phyloP scores from a whole-genome alignment of 768 basidiomycete species.

The Lentinus brumalis region DNA sequence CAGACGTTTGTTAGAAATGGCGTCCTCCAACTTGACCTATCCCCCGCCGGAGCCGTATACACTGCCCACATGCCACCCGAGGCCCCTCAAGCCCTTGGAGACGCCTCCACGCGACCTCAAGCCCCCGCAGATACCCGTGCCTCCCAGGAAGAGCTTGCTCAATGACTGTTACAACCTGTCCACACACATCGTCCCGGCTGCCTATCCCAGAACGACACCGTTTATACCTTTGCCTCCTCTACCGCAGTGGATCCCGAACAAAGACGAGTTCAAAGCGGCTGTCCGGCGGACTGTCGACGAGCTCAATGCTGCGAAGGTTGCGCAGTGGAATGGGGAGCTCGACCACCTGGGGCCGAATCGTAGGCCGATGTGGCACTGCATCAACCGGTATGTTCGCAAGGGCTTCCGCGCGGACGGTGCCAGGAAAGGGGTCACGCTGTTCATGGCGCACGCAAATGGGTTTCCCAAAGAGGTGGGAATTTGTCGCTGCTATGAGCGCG shows the following conservation, averaged over 20 bases:
- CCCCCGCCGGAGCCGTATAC: conserved; percentile 15
- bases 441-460: conserved; percentile 85
- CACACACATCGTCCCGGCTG: conserved; percentile 59
- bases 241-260: conserved; percentile 36
- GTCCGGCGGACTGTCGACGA: conserved; percentile 28
- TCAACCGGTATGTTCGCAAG: conserved; percentile 67
- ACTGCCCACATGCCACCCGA: conserved; percentile 3
- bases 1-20: not conserved
- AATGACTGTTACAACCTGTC: conserved; percentile 41
- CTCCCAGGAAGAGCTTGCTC: conserved; percentile 37
- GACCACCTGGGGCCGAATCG: conserved; percentile 23
- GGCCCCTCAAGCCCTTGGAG: conserved; percentile 13
- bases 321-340: conserved; percentile 30
- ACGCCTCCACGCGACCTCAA: not conserved
- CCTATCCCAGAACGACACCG: conserved; percentile 49
- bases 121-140: conserved; percentile 42
- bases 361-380: conserved; percentile 62
- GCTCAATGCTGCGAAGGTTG: conserved; percentile 35
- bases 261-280: conserved; percentile 30
- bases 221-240: conserved; percentile 39
- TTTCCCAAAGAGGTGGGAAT: conserved; percentile 76
- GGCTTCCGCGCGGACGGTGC: conserved; percentile 16
- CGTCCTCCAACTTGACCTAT: not conserved
- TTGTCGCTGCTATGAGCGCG: not conserved
- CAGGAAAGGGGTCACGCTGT: conserved; percentile 59